phyloP scores from a whole-genome alignment of 306 rosid genomes.

The Vigna radiata region DNA sequence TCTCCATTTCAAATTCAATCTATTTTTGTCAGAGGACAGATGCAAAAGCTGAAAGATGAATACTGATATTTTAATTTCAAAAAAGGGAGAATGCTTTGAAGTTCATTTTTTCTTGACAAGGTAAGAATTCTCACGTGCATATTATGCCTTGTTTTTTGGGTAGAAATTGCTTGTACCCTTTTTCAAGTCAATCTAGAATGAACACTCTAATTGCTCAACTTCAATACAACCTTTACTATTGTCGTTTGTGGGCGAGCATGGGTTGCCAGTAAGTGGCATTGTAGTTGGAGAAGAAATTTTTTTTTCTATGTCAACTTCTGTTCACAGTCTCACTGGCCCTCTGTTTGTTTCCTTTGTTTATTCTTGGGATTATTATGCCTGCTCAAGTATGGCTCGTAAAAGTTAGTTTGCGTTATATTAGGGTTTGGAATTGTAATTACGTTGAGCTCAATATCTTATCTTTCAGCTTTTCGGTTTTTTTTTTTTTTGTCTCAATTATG shows the following conservation, averaged over 20 bases:
- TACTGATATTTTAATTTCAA: not conserved
- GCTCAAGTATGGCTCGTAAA: slow-evolving; percentile 77
- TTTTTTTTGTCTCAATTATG: not conserved
- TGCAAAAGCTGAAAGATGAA: not conserved
- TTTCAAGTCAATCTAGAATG: slow-evolving; percentile 4
- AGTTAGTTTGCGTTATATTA: slow-evolving; percentile 16
- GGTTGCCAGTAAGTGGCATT: not conserved
- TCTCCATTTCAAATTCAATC: slow-evolving; percentile 1
- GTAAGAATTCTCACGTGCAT: not conserved
- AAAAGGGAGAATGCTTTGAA: not conserved
- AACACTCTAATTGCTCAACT: not conserved
- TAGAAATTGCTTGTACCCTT: slow-evolving; percentile 13
- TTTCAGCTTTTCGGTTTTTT: slow-evolving; percentile 19
- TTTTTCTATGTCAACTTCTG: not conserved
- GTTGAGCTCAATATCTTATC: slow-evolving; percentile 25
- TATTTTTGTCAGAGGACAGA: not conserved
- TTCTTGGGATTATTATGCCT: slow-evolving; percentile 80
- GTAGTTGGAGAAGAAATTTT: not conserved
- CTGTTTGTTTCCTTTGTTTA: not conserved
- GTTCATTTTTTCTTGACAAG: slow-evolving; percentile 1
- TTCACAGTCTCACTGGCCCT: not conserved
- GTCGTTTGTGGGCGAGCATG: not conserved
- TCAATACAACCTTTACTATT: not conserved
- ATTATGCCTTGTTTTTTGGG: slow-evolving; percentile 16
- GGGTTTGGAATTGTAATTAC: not conserved